Evolutionary conservation across 371 early-diverging fungal species (phyloP).

Genomic region (Syncephalastrum racemosum): DNA sequence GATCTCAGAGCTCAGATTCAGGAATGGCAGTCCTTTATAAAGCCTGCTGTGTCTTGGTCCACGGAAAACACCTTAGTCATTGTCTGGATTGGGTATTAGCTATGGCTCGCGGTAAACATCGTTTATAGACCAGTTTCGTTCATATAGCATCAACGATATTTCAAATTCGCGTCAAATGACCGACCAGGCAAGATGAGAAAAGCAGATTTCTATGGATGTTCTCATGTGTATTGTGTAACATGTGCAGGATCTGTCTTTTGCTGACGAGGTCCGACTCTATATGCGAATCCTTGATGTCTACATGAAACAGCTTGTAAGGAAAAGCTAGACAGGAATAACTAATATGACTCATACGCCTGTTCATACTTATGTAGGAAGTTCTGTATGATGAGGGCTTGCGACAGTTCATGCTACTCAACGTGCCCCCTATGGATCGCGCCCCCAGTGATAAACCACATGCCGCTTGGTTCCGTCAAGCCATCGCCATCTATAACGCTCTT

Average conservation of each 20-base stretch:
- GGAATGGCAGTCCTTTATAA: conserved; percentile 9
- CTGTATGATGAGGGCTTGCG: conserved; percentile 10
- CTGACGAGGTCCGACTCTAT: no score
- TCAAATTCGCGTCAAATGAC: neutral
- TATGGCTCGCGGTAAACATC: neutral
- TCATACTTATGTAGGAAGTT: neutral
- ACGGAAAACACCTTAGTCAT: conserved; percentile 6
- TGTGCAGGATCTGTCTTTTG: no score
- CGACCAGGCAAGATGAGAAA: neutral
- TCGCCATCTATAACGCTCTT: conserved; percentile 7
- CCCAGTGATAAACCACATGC: conserved; percentile 3
- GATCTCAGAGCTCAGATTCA: conserved; percentile 10
- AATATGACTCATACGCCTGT: no score
- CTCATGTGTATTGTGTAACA: no score
- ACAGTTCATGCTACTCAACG: conserved; percentile 13
- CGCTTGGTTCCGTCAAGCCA: neutral
- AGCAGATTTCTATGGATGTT: neutral
- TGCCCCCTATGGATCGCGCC: conserved; percentile 17
- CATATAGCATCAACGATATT: conserved; percentile 12
- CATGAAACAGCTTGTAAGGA: no score
- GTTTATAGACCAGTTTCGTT: neutral
- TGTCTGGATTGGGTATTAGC: conserved; percentile 14
- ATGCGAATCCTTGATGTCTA: no score
- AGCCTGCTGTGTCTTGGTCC: conserved; percentile 9
- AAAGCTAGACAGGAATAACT: no score